Evolutionary conservation across 352 stramenopile species (phyloP), one percentile per base, ranked within the genome.

Genomic region (Globisporangium takayamanum): DNA sequence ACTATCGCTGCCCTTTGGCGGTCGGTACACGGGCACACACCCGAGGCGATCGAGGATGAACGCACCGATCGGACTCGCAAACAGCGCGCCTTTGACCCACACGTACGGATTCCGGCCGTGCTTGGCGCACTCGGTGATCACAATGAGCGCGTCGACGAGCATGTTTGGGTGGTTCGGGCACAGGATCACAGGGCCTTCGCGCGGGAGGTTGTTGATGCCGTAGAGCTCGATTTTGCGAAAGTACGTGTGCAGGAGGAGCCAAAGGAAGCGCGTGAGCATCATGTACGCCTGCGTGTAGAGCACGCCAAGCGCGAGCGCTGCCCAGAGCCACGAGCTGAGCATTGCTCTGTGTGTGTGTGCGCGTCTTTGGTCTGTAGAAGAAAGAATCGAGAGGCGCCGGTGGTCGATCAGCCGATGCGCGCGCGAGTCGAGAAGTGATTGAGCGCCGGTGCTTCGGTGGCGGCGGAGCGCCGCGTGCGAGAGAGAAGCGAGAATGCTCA

Each of bases 101-200:
- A 82, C 70, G 63, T 85, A 92, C 44, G 81, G 76, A 48, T 73
- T 73, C 52, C 79, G 79, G 10, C 76, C 76, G 36, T 78, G 66
- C 28, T 59, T 69, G n/a, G 62, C 68, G 30, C 68, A 77, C 61
- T 92, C 77, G n/a, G 79, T 89, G 56, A 89, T 78, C 36, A 89
- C 78, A n/a, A 92, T 67, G 41, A 89, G 72, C 60, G 71, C 70
- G 57, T 92, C 81, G 20, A 92, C 78, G 37, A 92, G 74, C 81
- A 92, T 92, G 60, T 92, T 92, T 4, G 81, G 81, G 59, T 92
- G 81, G 66, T 92, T 92, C 10, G 81, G 78, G 22, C 79, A 92
- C 54, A 92, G 52, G 42, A 92, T 89, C 53, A 92, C 81, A 2
- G 81, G 81, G 6, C 80, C 73, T 72, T 92, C 79, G 22, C 81